Evolutionary conservation across 352 stramenopile genomes (phyloP), one percentile per base, ranked within the genome.

Genomic region (Pythium coloratum): DNA sequence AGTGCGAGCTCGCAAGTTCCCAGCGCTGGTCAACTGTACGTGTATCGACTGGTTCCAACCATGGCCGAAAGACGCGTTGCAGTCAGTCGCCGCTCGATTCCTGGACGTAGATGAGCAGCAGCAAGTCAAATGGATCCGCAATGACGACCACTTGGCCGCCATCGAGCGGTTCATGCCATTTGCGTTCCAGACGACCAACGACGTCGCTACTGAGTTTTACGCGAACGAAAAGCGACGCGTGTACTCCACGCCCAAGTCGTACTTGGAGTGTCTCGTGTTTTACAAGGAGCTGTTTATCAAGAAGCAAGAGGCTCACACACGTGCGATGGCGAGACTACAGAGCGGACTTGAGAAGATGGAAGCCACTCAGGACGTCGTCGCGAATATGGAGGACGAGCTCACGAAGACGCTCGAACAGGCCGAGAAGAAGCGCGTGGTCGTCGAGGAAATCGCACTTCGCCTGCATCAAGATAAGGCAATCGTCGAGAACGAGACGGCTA

Each of bases 11-110:
- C 78, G 89, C 33, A 97, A 97, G 63, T 99, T 99, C 65, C 96
- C 96, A 13, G 94, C 94, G 2, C 74, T 99, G 7, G 90, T 98
- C 4, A 98, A 97, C 69, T 98, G 92, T 62, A 97, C 94, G 20
- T 75, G 90, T 2, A 98, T 99, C 54, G 91, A 97, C 67, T 97
- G 92, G 93, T 97, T 97, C 64, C 91, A 97, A 56, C 89, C 95
- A 55, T 97, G 90, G 91, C 96, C 96, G 2, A 78, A 89, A 51
- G 91, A 98, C 42, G 95, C 95, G 20, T 76, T 98, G 3, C 89
- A 89, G 46, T 96, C 83, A 6, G 95, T 98, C 34, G 94, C 91
- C 5, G 82, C 82, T 12, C 82, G 84, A 8, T 97, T 97, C 55
- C 59, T 98, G 13, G 71, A 80, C 4, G 66, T 98, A 18, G 76